Evolutionary conservation across 2,329 filamentous ascomycete genomes (phyloP), one percentile per base, ranked within the genome.

Genomic region (Fulvia fulva): DNA sequence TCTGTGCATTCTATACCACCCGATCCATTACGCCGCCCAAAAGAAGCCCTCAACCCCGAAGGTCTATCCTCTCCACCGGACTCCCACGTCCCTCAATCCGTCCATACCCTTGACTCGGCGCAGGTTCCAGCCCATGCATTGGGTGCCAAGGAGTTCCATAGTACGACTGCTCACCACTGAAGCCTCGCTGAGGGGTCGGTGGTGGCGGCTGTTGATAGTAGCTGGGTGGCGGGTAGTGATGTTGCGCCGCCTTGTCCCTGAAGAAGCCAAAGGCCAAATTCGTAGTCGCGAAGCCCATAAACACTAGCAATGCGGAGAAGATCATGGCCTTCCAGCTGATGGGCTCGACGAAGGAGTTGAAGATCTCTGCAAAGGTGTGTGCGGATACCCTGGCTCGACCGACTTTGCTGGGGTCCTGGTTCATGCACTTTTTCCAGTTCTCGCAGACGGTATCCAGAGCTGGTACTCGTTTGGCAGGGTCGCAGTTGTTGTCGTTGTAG

Each of bases 281-380:
- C 56, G 81, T 82, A 59, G 83, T 75, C 45, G 80, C 78, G 53
- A 85, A 79, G 65, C 80, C 79, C 49, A 76, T 76, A 60, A 81
- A 78, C 55, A 82, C 72, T 53, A 81, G 57, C 51, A 79, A 62
- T 41, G 75, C 71, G 25, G 76, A 76, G 70, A 81, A 81, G 70
- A 81, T 56, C 80, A 89, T 87, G 11, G 86, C 83, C 74, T 97
- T 97, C 74, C 90, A 88, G 63, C 88, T 91, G 74, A 97, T 92
- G 5, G 90, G 87, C 67, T 96, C 91, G 4, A 96, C 87, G 73
- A 97, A 97, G 68, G 88, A 88, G 72, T 97, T 97, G 74, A 97
- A 87, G 43, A 99, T 96, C 70, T 91, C 86, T 0, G 93, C 93
- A 70, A 97, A 89, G 25, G 92, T 94, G 69, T 90, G 88, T 5